phyloP scores from a whole-genome alignment of 345 rosid genomes.

The Isatis tinctoria region DNA sequence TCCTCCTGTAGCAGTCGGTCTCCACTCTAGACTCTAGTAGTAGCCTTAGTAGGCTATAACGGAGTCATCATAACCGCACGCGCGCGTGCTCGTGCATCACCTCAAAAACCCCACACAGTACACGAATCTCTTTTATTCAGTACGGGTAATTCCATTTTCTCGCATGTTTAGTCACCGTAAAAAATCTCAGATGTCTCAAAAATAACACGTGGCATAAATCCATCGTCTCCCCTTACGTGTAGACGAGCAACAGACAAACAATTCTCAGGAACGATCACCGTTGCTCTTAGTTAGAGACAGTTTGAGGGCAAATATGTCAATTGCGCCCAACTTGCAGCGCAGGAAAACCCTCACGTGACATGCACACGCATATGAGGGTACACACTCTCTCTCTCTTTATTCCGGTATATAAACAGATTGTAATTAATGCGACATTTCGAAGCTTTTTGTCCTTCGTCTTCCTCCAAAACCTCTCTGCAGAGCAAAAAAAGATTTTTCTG shows the following conservation, averaged over 20 bases:
- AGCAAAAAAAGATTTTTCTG: not conserved
- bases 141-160: not conserved
- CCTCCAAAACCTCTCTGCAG: not conserved
- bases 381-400: not conserved
- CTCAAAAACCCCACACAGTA: not conserved
- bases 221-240: not conserved
- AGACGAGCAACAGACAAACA: not conserved
- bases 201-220: not conserved
- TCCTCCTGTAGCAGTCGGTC: not conserved
- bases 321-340: not conserved
- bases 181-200: not conserved
- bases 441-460: not conserved
- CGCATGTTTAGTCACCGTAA: not conserved
- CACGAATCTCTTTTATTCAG: not conserved
- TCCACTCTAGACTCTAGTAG: not conserved
- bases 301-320: constrained; percentile 24
- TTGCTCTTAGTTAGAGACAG: not conserved
- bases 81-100: not conserved
- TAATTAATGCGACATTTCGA: constrained; percentile 15
- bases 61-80: not conserved
- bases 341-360: constrained; percentile 19
- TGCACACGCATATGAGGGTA: not conserved
- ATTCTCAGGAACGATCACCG: not conserved
- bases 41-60: not conserved
- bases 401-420: not conserved